A percentile compares a stretch with the other conserved stretches of the same genome.
Conservation (phyloP, 2,329 filamentous ascomycete species). For the Metarhizium sp. region DNA sequence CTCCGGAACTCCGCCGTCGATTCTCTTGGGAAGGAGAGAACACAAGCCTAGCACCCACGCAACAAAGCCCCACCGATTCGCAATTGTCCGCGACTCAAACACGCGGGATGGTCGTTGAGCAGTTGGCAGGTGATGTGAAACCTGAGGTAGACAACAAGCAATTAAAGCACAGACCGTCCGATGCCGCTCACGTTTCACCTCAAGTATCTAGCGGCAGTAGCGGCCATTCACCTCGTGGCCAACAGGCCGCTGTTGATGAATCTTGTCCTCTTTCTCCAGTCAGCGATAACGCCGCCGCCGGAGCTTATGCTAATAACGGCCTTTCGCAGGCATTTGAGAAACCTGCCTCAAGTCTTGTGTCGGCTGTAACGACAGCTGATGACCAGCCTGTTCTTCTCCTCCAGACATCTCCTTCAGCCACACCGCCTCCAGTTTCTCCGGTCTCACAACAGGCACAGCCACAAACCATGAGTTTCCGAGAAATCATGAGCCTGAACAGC, state of each 20-base stretch:
- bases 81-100: neutral
- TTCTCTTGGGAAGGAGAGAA: constrained; percentile 29
- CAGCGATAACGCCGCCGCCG: constrained; percentile 19
- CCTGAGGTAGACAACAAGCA: neutral
- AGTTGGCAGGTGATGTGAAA: neutral
- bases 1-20: constrained; percentile 14
- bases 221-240: neutral
- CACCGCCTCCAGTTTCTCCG: constrained; percentile 8
- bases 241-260: constrained; percentile 23
- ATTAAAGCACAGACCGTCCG: neutral
- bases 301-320: constrained; percentile 15
- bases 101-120: neutral
- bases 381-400: constrained; percentile 24
- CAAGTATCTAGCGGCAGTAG: neutral
- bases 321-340: constrained; percentile 29
- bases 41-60: neutral
- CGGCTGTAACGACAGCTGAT: constrained; percentile 27
- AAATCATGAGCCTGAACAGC: constrained; percentile 64
- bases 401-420: neutral
- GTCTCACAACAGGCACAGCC: constrained; percentile 8
- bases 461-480: constrained; percentile 53
- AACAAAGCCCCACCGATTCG: neutral
- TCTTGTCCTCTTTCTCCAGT: constrained; percentile 34
- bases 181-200: neutral
- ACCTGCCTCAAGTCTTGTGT: constrained; percentile 22